Percentiles rank a stretch among this genome's conserved stretches.
phyloP scores from a whole-genome alignment of 163 green algal species.

The Volvox carteri region DNA sequence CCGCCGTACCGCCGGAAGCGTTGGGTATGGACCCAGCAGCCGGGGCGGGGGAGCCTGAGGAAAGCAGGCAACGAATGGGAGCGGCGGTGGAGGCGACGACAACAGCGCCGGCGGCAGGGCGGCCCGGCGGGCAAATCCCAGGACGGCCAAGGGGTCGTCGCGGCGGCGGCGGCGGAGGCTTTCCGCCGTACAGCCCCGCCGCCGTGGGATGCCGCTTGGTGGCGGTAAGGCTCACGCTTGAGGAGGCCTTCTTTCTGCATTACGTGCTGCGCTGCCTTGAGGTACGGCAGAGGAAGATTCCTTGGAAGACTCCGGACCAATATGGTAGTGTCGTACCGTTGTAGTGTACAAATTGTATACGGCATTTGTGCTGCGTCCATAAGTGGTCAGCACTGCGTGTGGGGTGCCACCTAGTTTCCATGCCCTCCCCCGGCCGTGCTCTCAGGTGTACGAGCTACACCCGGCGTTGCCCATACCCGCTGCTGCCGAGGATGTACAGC shows the following conservation, averaged over 20 bases:
- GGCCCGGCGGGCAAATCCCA: neutral
- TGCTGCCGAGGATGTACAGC: slow-evolving; percentile 2
- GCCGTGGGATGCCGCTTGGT: slow-evolving; percentile 17
- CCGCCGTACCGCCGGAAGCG: neutral
- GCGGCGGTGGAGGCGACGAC: neutral
- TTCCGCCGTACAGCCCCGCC: slow-evolving; percentile 8
- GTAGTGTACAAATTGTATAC: no score
- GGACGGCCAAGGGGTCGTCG: neutral
- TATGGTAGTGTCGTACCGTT: neutral
- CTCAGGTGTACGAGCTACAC: slow-evolving; percentile 56
- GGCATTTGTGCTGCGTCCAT: no score
- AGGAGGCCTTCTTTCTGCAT: slow-evolving; percentile 72
- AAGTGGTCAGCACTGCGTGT: no score
- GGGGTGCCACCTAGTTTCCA: no score
- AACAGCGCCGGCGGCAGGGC: neutral
- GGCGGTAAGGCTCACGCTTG: slow-evolving; percentile 61
- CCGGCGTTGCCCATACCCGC: slow-evolving; percentile 19
- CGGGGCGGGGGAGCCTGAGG: neutral
- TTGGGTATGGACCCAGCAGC: neutral
- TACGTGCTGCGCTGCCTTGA: slow-evolving; percentile 62
- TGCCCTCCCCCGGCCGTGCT: no score
- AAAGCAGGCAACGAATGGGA: neutral
- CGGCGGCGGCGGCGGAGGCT: neutral
- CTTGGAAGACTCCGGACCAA: no score
- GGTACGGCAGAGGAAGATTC: slow-evolving; percentile 31